Base-by-base conservation (phyloP, 2,329 filamentous ascomycete species). In the Neopestalotiopsis sp. region DNA sequence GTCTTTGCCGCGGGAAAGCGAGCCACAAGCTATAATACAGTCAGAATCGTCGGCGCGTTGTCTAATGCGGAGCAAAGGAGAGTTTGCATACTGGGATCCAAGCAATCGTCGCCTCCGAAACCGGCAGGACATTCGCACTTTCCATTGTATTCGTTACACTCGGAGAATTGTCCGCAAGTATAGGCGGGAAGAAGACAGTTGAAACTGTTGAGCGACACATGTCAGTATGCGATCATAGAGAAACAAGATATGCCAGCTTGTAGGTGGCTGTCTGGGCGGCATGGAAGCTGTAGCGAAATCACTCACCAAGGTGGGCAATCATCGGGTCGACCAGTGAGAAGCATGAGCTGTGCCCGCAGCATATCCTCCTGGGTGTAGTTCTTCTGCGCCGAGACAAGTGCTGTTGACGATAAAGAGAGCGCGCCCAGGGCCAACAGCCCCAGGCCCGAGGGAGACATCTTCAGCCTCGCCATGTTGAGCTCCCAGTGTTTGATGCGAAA, bases 181-280 rank as follows among this genome's bases (percentile, higher is more conserved):
- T 97, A 97, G 71, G 93, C 94, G 34, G 96, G 95, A 17, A 99
- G 89, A 69, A 98, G 92, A 84, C 96, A 99, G 88, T 99, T 98
- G 87, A 99, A 99, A 85, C 96, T 95, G 72, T 75, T 76, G 10
- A 78, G 80, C 69, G 75, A 13, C 12, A 49, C 42, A n/a, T 9
- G 67, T 79, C 69, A 77, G 74, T 63, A 67, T 52, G 56, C 56
- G 63, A 1, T 49, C 10, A 10, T 38, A 38, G 6, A 34, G 65
- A 9, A 56, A 74, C 45, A 20, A 76, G 75, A 66, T 67, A 70
- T 4, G 49, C 42, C 20, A n/a, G 14, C 28, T 28, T n/a, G n/a
- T 32, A 49, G 38, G 32, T 34, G 59, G 32, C 6, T 28, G 59
- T 9, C n/a, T 4, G 20, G 61, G 42, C 12, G 34, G 30, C 30